A percentile compares a stretch with the other conserved stretches of the same genome.
These are phyloP conservation scores for Trametes gibbosa DNA, from an alignment of 768 basidiomycete genomes.

Conservation along the genomic window DNA sequence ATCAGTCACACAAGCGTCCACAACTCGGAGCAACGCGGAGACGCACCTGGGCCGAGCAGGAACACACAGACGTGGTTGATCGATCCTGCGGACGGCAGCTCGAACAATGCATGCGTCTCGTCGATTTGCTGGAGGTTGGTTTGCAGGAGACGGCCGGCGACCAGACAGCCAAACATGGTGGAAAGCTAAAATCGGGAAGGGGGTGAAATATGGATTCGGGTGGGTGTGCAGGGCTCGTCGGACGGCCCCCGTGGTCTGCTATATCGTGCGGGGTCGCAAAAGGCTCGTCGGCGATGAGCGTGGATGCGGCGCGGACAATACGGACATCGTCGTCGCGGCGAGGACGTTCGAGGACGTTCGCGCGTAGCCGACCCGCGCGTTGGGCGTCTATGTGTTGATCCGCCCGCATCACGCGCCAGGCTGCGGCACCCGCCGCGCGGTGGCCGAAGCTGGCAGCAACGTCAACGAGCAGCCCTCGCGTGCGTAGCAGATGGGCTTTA, in stretches of 20 bases:
- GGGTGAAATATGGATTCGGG: no score
- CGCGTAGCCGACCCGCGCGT: not conserved
- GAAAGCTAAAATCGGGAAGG: no score
- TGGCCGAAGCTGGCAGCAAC: no score
- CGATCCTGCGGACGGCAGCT: conserved; percentile 63
- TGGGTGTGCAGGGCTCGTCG: no score
- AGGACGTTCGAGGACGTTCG: conserved; percentile 16
- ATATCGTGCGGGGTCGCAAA: no score
- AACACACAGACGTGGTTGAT: conserved; percentile 90
- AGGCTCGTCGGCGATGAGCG: no score
- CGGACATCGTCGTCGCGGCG: not conserved
- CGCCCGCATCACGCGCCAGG: no score
- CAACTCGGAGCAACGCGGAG: not conserved
- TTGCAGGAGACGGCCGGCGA: conserved; percentile 75
- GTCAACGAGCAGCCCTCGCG: no score
- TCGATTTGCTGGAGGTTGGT: conserved; percentile 81
- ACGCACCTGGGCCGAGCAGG: conserved; percentile 70
- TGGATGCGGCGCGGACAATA: not conserved
- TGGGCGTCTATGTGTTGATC: no score
- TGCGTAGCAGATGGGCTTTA: no score
- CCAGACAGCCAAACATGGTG: conserved; percentile 75
- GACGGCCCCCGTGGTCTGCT: no score
- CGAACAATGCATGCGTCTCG: conserved; percentile 79
- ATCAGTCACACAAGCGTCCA: not conserved
- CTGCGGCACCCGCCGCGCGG: no score